Evolutionary conservation across 257 asterid genomes (phyloP).

Genomic region (Coffea eugenioides): DNA sequence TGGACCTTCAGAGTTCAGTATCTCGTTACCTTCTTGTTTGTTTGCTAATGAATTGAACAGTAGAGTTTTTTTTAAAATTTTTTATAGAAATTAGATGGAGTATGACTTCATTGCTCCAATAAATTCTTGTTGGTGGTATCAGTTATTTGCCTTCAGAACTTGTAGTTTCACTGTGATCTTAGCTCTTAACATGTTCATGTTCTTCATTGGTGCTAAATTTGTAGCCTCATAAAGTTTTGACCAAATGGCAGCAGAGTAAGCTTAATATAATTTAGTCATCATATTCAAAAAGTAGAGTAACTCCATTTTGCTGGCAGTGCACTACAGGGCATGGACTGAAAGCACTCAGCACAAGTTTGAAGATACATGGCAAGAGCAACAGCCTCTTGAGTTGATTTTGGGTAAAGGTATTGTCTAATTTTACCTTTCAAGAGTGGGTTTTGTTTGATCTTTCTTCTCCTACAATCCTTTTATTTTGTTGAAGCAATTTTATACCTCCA

Average conservation of each 20-base stretch:
- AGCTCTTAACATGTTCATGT: not conserved
- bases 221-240: not conserved
- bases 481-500: no score
- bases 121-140: not conserved
- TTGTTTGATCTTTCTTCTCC: not conserved
- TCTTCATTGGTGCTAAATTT: not conserved
- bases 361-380: slow-evolving; percentile 96
- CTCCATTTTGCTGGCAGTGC: slow-evolving; percentile 46
- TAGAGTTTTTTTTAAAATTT: not conserved
- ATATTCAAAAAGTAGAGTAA: not conserved
- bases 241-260: not conserved
- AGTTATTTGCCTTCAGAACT: not conserved
- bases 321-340: slow-evolving; percentile 93
- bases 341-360: slow-evolving; percentile 89
- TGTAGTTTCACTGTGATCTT: not conserved
- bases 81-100: not conserved
- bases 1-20: not conserved
- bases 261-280: not conserved
- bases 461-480: not conserved
- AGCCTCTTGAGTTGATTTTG: slow-evolving; percentile 78
- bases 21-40: not conserved
- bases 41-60: not conserved
- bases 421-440: slow-evolving; percentile 5
- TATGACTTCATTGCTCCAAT: not conserved
- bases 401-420: slow-evolving; percentile 72